These are phyloP conservation scores for Cladosporium sp. DNA, from an alignment of 2,329 filamentous ascomycete species.

Conservation along the genomic window DNA sequence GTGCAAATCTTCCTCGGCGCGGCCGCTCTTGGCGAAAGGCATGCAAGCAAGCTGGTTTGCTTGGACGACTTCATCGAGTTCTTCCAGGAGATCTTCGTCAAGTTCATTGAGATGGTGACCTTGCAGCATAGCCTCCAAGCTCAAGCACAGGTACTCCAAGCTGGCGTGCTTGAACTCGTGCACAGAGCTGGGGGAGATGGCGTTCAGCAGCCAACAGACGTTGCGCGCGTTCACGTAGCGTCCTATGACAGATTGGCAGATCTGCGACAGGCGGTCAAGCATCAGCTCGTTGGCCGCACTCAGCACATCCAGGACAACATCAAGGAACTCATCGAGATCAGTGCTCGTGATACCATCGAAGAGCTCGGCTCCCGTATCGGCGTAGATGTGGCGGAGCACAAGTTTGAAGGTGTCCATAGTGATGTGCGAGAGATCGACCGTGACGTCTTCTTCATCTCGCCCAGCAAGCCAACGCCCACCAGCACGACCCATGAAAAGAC, in stretches of 20 bases:
- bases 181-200: conserved; percentile 75
- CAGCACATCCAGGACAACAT: conserved; percentile 87
- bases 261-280: conserved; percentile 82
- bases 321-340: conserved; percentile 75
- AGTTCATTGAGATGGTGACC: conserved; percentile 78
- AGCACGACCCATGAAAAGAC: conserved; percentile 82
- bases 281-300: conserved; percentile 88
- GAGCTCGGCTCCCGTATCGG: conserved; percentile 70
- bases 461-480: conserved; percentile 69
- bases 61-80: conserved; percentile 73
- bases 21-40: conserved; percentile 70
- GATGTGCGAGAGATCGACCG: conserved; percentile 79
- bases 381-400: conserved; percentile 75
- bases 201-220: conserved; percentile 76
- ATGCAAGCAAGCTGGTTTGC: conserved; percentile 74
- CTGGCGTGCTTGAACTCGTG: conserved; percentile 81
- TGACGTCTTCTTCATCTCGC: conserved; percentile 45
- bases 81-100: conserved; percentile 68
- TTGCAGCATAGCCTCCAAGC: conserved; percentile 86
- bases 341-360: conserved; percentile 70
- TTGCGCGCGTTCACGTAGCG: conserved; percentile 81
- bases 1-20: conserved; percentile 60
- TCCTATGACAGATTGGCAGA: conserved; percentile 80
- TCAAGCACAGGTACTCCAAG: conserved; percentile 84
- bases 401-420: conserved; percentile 66